Percentiles rank a stretch among this genome's conserved stretches.
Conservation (phyloP, 164 flowering plant species). For the Kalanchoe fedtschenkoi region DNA sequence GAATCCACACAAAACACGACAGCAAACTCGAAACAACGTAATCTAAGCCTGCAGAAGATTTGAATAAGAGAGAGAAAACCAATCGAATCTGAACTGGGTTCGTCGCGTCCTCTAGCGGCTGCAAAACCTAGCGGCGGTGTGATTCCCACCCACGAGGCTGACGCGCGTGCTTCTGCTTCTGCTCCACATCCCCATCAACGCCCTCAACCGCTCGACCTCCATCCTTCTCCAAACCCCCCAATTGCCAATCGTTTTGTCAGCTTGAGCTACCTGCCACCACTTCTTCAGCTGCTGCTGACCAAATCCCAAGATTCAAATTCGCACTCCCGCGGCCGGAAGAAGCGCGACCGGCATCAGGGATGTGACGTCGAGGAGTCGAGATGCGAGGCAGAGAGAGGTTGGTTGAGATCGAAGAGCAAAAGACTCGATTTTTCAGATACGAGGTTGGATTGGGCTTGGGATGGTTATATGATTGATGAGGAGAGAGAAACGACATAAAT, state of each 20-base stretch:
- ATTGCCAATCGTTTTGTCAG: not conserved
- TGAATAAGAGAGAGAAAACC: not conserved
- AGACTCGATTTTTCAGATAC: slow-evolving; percentile 2
- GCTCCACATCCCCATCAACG: slow-evolving; percentile 47
- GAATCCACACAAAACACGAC: not conserved
- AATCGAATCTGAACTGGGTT: not conserved
- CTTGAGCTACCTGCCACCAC: too few relatives aligned
- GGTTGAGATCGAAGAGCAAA: not conserved
- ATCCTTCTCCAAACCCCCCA: not conserved
- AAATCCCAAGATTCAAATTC: not conserved
- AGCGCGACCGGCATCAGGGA: not conserved
- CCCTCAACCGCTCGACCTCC: slow-evolving; percentile 24
- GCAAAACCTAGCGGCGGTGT: slow-evolving; percentile 92
- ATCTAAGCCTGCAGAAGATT: too few relatives aligned
- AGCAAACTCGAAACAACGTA: not conserved
- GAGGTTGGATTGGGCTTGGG: not conserved
- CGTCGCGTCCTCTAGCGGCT: slow-evolving; percentile 59
- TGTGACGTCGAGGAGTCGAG: not conserved
- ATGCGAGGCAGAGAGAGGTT: not conserved
- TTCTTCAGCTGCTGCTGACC: not conserved
- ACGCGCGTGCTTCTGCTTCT: slow-evolving; percentile 34
- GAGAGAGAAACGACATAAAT: not conserved
- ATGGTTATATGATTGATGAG: not conserved
- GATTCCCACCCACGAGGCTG: slow-evolving; percentile 95
- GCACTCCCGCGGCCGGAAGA: not conserved